Evolutionary conservation across 345 rosid genomes (phyloP).

Genomic region (Corchorus olitorius): DNA sequence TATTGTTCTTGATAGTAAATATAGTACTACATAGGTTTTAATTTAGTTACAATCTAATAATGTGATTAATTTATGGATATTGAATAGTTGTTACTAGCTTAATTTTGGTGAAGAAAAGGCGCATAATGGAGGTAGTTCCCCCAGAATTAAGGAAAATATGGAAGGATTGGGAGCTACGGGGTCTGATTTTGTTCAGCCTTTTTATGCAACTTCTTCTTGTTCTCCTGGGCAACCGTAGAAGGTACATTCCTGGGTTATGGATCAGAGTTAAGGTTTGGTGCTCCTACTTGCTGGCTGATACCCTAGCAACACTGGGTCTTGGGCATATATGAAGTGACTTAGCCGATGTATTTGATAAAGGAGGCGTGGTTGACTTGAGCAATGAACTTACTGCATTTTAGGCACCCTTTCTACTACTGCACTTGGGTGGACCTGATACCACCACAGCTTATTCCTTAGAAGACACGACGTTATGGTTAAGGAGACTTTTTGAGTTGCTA

Average conservation of each 20-base stretch:
- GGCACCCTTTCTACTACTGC: slow-evolving; percentile 43
- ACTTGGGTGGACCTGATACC: slow-evolving; percentile 47
- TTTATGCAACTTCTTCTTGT: background rate
- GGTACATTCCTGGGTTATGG: too few relatives aligned
- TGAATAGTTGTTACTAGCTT: background rate
- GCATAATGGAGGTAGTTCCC: background rate
- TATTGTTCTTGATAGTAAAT: too few relatives aligned
- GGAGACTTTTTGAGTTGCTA: slow-evolving; percentile 35
- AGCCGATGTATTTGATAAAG: background rate
- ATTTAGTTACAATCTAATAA: too few relatives aligned
- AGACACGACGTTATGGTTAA: slow-evolving; percentile 42
- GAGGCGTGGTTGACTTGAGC: background rate
- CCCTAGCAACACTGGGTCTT: slow-evolving; percentile 25
- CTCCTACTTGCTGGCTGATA: too few relatives aligned
- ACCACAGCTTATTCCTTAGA: slow-evolving; percentile 41
- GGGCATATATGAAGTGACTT: slow-evolving; percentile 33
- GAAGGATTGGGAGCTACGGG: slow-evolving; percentile 23
- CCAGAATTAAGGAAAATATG: slow-evolving; percentile 6
- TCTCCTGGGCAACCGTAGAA: too few relatives aligned
- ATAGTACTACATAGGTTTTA: too few relatives aligned
- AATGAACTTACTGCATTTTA: slow-evolving; percentile 27
- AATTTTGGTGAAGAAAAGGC: background rate
- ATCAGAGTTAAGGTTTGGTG: too few relatives aligned
- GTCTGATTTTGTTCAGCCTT: slow-evolving; percentile 14
- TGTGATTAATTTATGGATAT: background rate